A percentile compares a stretch with the other conserved stretches of the same genome.
These are phyloP conservation scores for Penicillium sp. DNA, from an alignment of 2,329 filamentous ascomycete genomes.

Conservation along the genomic window DNA sequence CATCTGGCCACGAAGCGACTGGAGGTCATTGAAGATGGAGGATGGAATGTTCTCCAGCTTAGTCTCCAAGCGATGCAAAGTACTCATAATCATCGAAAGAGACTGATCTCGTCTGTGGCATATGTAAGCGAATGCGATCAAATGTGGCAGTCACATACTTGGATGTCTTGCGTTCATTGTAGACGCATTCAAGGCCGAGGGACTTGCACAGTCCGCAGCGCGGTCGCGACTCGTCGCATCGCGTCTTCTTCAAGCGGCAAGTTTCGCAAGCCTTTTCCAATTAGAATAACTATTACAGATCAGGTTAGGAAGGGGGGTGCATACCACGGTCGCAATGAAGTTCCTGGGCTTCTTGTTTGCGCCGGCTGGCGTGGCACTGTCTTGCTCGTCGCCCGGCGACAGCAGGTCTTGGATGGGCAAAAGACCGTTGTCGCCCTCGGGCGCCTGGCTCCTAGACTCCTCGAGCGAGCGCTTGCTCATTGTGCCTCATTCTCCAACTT, in stretches of 20 bases:
- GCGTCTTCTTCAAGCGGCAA: slow-evolving; percentile 54
- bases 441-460: slow-evolving; percentile 28
- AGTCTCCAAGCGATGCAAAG: slow-evolving; percentile 52
- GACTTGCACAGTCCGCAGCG: slow-evolving; percentile 52
- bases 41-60: slow-evolving; percentile 52
- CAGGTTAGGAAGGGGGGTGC: slow-evolving; percentile 2
- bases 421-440: slow-evolving; percentile 28
- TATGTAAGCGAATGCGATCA: neutral
- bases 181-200: slow-evolving; percentile 51
- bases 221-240: slow-evolving; percentile 56
- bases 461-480: slow-evolving; percentile 40
- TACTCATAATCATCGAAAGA: slow-evolving; percentile 55
- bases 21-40: slow-evolving; percentile 30
- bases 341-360: slow-evolving; percentile 37
- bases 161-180: slow-evolving; percentile 54
- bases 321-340: slow-evolving; percentile 41
- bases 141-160: slow-evolving; percentile 39
- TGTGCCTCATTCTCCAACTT: slow-evolving; percentile 24
- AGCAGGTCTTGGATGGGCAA: slow-evolving; percentile 36
- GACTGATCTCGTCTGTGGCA: slow-evolving; percentile 51
- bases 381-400: slow-evolving; percentile 34
- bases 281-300: neutral
- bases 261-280: slow-evolving; percentile 51
- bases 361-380: slow-evolving; percentile 18
- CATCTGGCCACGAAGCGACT: slow-evolving; percentile 33